Conservation (phyloP, 2,329 filamentous ascomycete species). For the Beauveria brongniartii region DNA sequence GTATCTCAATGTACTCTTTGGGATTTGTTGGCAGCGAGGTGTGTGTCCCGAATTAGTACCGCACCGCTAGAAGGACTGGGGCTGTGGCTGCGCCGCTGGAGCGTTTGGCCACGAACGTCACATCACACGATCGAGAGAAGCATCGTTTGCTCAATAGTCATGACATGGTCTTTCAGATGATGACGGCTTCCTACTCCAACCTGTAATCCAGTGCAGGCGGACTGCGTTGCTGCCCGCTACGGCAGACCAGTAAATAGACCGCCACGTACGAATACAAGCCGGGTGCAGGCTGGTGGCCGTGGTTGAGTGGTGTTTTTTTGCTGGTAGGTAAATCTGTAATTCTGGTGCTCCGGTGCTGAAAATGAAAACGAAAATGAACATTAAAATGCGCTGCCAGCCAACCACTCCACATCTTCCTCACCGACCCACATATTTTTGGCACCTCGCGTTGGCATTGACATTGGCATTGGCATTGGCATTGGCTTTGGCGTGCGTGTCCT, state of each 20-base stretch:
- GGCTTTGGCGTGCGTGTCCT: neutral
- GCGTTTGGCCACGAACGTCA: neutral
- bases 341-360: neutral
- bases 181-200: neutral
- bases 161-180: neutral
- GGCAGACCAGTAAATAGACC: neutral
- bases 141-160: neutral
- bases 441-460: neutral
- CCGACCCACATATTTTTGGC: neutral
- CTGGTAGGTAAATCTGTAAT: no score
- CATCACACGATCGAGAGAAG: neutral
- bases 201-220: neutral
- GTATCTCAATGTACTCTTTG: neutral
- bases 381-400: neutral
- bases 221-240: neutral
- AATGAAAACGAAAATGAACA: neutral
- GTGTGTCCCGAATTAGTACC: constrained; percentile 11
- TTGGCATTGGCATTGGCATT: neutral
- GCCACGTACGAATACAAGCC: neutral
- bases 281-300: neutral
- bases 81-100: constrained; percentile 4
- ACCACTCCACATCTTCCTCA: neutral
- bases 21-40: neutral
- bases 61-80: neutral
- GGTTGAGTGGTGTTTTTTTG: no score